Evolutionary conservation across 805 yeast genomes (phyloP).

Genomic region (Metschnikowia sp.): DNA sequence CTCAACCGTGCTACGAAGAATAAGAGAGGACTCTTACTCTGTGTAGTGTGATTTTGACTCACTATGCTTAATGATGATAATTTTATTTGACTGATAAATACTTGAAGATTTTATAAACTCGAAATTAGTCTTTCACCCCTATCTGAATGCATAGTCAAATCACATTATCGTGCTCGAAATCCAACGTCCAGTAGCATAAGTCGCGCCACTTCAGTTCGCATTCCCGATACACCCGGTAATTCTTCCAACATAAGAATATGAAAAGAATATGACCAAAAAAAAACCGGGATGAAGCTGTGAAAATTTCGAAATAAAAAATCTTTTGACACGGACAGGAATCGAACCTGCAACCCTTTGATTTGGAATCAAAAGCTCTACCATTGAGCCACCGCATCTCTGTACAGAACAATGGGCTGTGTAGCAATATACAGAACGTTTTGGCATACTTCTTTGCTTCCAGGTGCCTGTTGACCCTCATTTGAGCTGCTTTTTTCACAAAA

Average conservation of each 20-base stretch:
- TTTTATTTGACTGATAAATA: constrained; percentile 13
- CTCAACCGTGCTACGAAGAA: constrained; percentile 4
- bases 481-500: too few species aligned
- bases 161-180: not conserved
- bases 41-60: constrained; percentile 12
- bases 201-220: not conserved
- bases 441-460: too few species aligned
- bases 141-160: constrained; percentile 18
- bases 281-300: too few species aligned
- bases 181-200: not conserved
- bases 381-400: constrained; percentile 21
- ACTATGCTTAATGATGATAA: constrained; percentile 19
- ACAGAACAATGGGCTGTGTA: too few species aligned
- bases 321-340: constrained; percentile 23
- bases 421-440: too few species aligned
- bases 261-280: too few species aligned
- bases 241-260: too few species aligned
- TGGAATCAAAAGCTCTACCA: constrained; percentile 25
- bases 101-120: constrained; percentile 16
- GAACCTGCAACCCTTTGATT: constrained; percentile 25
- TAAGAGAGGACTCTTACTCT: constrained; percentile 17
- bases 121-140: constrained; percentile 26
- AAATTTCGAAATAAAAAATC: not conserved
- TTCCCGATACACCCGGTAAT: too few species aligned
- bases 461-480: too few species aligned